Evolutionary conservation across 257 asterid genomes (phyloP).

Genomic region (Nicotiana attenuata): DNA sequence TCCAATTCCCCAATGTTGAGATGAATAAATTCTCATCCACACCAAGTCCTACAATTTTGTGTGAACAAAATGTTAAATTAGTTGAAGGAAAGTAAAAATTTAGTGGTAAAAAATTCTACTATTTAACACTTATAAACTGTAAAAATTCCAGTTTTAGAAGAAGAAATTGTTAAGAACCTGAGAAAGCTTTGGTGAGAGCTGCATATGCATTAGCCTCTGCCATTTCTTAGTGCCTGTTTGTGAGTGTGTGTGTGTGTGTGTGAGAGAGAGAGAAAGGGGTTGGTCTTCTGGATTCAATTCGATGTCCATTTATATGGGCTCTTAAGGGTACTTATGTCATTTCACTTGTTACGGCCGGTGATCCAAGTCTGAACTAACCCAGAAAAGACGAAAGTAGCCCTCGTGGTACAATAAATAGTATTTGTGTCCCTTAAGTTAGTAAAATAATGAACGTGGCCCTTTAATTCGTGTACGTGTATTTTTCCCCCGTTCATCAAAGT

Average conservation of each 20-base stretch:
- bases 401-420: background rate
- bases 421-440: background rate
- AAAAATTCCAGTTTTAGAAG: background rate
- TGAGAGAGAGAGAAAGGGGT: background rate
- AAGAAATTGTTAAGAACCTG: conserved; percentile 36
- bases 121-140: background rate
- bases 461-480: background rate
- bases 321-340: background rate
- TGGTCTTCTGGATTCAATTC: background rate
- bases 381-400: background rate
- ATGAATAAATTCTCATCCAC: conserved; percentile 74
- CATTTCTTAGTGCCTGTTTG: too few relatives aligned
- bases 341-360: background rate
- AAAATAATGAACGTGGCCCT: background rate
- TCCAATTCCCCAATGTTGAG: conserved; percentile 58
- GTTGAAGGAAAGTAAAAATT: too few relatives aligned
- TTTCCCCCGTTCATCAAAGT: background rate
- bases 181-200: conserved; percentile 61
- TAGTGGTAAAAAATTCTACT: background rate
- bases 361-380: background rate
- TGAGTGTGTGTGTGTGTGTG: too few relatives aligned
- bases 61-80: too few relatives aligned
- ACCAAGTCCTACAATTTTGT: conserved; percentile 45
- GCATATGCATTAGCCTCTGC: conserved; percentile 47
- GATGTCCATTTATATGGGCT: background rate